These are phyloP conservation scores for Podospora bellae-mahoneyi DNA, from an alignment of 495 filamentous ascomycete species.

Conservation along the genomic window DNA sequence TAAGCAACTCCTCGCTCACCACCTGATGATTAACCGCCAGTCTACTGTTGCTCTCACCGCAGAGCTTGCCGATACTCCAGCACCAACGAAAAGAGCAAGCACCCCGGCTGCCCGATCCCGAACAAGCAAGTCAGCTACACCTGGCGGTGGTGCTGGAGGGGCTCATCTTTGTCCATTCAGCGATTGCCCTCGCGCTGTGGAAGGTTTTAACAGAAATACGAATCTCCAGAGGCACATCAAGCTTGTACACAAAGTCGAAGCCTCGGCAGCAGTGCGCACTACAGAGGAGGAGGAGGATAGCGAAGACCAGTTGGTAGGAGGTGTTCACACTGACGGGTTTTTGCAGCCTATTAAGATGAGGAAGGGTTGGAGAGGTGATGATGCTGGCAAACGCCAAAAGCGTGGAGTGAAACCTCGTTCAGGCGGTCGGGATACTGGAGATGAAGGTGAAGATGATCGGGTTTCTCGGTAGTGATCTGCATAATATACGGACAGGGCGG, in stretches of 20 bases:
- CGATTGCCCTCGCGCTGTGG: slow-evolving; percentile 19
- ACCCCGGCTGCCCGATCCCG: neutral
- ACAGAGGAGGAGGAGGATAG: slow-evolving; percentile 14
- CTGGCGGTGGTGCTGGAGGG: neutral
- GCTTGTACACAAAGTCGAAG: slow-evolving; percentile 34
- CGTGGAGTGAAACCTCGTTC: neutral
- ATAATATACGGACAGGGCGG: neutral
- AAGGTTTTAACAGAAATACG: slow-evolving; percentile 13
- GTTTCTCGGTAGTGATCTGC: neutral
- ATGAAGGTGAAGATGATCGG: neutral
- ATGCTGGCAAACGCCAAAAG: slow-evolving; percentile 10
- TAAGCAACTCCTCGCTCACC: slow-evolving; percentile 15
- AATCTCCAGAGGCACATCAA: slow-evolving; percentile 32
- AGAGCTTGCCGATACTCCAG: neutral
- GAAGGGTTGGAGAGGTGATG: slow-evolving; percentile 33
- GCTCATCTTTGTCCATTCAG: slow-evolving; percentile 23
- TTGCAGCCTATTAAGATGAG: slow-evolving; percentile 40
- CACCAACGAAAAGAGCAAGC: slow-evolving; percentile 1
- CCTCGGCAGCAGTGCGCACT: neutral
- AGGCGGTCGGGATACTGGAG: neutral
- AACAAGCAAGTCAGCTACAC: slow-evolving; percentile 11
- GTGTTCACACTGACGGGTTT: slow-evolving; percentile 53
- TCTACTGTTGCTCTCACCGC: slow-evolving; percentile 15
- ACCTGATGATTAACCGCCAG: slow-evolving; percentile 23
- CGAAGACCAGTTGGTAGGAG: slow-evolving; percentile 51